Base-by-base conservation (phyloP, 139 green algal species). In the Tetraselmis chui region DNA sequence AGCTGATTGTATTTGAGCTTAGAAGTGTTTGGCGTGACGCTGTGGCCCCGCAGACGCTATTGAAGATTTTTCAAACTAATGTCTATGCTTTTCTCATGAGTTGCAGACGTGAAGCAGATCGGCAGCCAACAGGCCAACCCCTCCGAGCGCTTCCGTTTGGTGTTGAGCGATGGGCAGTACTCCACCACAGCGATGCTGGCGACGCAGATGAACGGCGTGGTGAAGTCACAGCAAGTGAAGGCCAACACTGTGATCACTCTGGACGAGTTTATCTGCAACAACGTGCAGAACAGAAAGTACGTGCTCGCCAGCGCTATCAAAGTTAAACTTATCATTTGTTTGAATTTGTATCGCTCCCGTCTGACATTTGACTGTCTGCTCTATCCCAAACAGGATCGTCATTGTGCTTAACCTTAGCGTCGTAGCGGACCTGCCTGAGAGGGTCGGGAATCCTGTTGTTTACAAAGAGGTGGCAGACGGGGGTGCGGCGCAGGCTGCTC, bases 161-260 rank as follows among this genome's bases (percentile, higher is more conserved):
- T 91, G 23, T 29, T 96, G 1, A 91, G 85, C 28, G 93, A 97
- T 75, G 93, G 93, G 11, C 23, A 83, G 59, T 59, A 86, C 32
- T 87, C 75, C 29, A 84, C 85, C 28, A 86, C 86, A 23, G 88
- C 88, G 26, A 96, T 98, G 91, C 81, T 97, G 28, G 91, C 94
- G 22, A 93, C 90, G 0, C 92, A 98, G 87, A 80, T 98, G 27
- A 90, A 90, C 26, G 83, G 93, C 0, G 45, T 92, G 18, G 87
- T 93, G 1, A 80, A 86, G 11, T 31, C 75, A 0, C 75, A 83
- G 23, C 11, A 83, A 0, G 29, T 98, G 0, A 32, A 79, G 2
- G 82, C 90, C 24, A 85, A 85, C 32, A 84, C 86, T 1, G 85
- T 98, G 18, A 29, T 98, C 0, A 45, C 83, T 2, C 67, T 98